A percentile compares a stretch with the other conserved stretches of the same genome.
phyloP scores from a whole-genome alignment of 129 eudicot genomes.

The Helichrysum umbraculigerum region DNA sequence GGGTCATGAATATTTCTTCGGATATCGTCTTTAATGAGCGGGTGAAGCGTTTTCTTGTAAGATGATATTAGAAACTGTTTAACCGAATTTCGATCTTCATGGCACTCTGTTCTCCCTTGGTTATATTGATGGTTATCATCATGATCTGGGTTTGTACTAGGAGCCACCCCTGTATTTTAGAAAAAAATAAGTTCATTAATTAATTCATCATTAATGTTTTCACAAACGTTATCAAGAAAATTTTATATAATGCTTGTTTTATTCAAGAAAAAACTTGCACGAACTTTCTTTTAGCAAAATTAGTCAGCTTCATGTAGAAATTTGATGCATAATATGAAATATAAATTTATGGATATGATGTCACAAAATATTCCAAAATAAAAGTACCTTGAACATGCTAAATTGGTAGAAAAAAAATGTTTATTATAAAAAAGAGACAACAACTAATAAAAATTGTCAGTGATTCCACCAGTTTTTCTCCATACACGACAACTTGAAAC shows the following conservation, averaged over 20 bases:
- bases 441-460: no score
- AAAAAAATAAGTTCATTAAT: neutral
- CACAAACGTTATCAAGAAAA: no score
- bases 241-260: no score
- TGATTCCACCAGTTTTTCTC: no score
- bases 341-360: neutral
- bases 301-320: no score
- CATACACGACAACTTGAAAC: no score
- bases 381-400: neutral
- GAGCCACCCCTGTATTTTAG: constrained; percentile 60
- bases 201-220: neutral
- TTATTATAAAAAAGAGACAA: neutral
- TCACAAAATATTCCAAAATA: neutral
- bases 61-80: constrained; percentile 57
- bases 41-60: constrained; percentile 68
- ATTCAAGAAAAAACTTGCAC: no score
- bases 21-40: constrained; percentile 59
- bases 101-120: constrained; percentile 48
- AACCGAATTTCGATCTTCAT: constrained; percentile 49
- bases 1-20: constrained; percentile 30
- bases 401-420: neutral
- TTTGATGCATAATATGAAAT: no score
- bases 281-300: no score
- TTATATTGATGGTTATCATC: constrained; percentile 46
- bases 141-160: constrained; percentile 55